phyloP scores from a whole-genome alignment of 805 yeast species.

The Candida sphagnicola region DNA sequence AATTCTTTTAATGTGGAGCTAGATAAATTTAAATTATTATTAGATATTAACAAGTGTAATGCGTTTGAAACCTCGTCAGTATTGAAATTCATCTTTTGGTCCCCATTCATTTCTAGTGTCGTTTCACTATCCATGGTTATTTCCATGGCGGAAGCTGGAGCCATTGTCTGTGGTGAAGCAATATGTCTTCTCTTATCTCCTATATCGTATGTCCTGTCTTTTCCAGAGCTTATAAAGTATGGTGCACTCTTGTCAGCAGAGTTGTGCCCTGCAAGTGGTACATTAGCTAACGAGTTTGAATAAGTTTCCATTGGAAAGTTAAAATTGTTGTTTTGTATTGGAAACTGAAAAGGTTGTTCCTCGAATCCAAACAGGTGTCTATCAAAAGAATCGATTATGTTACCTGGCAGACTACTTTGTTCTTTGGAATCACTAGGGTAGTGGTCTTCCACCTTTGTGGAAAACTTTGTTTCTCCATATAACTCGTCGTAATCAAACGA shows the following conservation, averaged over 20 bases:
- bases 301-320: neutral
- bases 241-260: neutral
- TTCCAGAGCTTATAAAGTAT: neutral
- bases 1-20: neutral
- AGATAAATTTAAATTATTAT: neutral
- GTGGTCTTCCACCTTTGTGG: constrained; percentile 1
- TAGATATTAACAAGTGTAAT: neutral
- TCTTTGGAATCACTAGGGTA: constrained; percentile 4
- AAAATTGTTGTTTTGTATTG: neutral
- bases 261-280: neutral
- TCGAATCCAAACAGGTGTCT: neutral
- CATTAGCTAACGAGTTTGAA: neutral
- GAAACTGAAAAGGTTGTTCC: neutral
- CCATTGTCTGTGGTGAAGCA: neutral
- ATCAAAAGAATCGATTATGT: neutral
- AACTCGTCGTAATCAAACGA: constrained; percentile 8
- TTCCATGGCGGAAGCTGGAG: neutral
- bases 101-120: too few species aligned
- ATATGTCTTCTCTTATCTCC: neutral
- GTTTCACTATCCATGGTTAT: too few species aligned
- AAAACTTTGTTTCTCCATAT: neutral
- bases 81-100: neutral
- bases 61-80: neutral
- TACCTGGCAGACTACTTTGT: neutral
- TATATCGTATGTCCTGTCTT: neutral